Base-by-base conservation (phyloP, 257 asterid species). In the Linaria vulgaris region DNA sequence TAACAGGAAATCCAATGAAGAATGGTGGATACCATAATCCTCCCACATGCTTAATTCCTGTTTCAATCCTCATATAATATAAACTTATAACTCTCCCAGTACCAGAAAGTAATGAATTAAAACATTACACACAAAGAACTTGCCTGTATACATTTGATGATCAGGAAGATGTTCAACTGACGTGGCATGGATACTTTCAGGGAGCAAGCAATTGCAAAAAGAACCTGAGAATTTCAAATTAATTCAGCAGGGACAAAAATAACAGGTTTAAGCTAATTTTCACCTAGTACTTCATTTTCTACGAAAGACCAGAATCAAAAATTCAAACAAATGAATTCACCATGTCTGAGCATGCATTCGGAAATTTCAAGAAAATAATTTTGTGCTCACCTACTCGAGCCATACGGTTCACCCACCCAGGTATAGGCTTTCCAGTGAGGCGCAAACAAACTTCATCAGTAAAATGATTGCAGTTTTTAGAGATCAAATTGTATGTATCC, bases 381-480 rank as follows among this genome's bases (percentile, higher is more conserved):
- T 23, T 11, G 41, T 22, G 16, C 91, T 78, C 59, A 90, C 97
- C 96, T 69, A 91, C 50, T 71, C 88, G 85, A 63, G 97, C 97
- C 74, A 91, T 71, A 8, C 97, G 89, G 73, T 88, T 91, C 73
- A 91, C 95, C 97, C 97, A 91, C 24, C 95, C 85, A 73, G 97
- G 97, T 71, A 88, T 88, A 55, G 83, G 66, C 63, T 84, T 88
- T 60, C 96, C 97, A 24, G 95, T 88, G 41, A 91, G 83, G 41
- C 63, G 91, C 76, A 41, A 52, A 64, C 86, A 83, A 61, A 91
- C 95, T 68, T 91, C 96, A 47, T 91, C 90, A 3, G 94, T 83
- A 74, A 91, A 91, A 81, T 91, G 97, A 68, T 88, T 91, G 89
- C 97, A 91, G 59, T 91, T 91, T 79, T 84, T 91, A 61, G 94